Conservation (phyloP, 805 yeast species). For the Saccharomycopsis sp. region DNA sequence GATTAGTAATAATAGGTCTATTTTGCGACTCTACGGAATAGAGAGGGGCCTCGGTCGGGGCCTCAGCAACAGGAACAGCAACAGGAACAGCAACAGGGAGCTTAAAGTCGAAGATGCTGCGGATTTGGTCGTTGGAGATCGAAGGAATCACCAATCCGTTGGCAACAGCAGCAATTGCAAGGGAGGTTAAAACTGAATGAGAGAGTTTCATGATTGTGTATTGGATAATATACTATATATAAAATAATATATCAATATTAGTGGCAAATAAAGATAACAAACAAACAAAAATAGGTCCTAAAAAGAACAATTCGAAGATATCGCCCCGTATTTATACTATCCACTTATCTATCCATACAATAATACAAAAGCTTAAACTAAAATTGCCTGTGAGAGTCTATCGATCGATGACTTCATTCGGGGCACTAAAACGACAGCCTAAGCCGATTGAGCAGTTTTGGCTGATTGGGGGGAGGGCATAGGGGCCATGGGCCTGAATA, state of each 20-base stretch:
- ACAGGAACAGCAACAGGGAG: too few species aligned
- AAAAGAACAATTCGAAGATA: background rate
- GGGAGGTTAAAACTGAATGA: conserved; percentile 27
- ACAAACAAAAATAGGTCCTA: background rate
- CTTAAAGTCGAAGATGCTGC: background rate
- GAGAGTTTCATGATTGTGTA: conserved; percentile 24
- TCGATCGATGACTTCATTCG: background rate
- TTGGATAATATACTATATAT: background rate
- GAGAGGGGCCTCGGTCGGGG: conserved; percentile 39
- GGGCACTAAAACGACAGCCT: background rate
- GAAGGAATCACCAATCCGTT: conserved; percentile 54
- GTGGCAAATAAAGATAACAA: background rate
- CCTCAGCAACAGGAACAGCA: too few species aligned
- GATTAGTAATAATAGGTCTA: conserved; percentile 53
- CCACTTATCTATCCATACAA: background rate
- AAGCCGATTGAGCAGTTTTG: background rate
- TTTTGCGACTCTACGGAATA: conserved; percentile 37
- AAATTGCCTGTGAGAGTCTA: background rate
- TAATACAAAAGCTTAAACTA: background rate
- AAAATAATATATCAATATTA: too few species aligned
- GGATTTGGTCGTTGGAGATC: background rate
- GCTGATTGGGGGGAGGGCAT: background rate
- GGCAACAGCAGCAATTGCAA: conserved; percentile 35
- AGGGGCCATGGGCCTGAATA: background rate
- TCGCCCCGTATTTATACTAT: background rate